A percentile compares a stretch with the other conserved stretches of the same genome.
These are phyloP conservation scores for Perkinsus chesapeaki DNA, from an alignment of 169 alveolate genomes.

Conservation along the genomic window DNA sequence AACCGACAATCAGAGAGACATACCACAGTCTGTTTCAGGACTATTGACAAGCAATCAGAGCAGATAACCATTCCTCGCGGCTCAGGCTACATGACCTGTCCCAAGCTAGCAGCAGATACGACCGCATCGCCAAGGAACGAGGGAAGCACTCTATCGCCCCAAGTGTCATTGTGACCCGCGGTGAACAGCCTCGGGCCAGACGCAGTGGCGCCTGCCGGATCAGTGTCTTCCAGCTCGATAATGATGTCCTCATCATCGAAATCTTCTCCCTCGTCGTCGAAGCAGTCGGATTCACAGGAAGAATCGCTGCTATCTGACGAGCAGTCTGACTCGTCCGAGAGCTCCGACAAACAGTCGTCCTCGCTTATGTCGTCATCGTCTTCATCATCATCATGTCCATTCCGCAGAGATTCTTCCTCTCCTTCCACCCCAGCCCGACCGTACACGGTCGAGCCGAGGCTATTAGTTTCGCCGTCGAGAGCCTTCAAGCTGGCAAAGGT, in stretches of 20 bases:
- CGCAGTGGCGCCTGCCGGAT: background rate
- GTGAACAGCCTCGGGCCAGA: background rate
- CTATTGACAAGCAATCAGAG: background rate
- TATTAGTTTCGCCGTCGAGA: background rate
- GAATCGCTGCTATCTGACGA: background rate
- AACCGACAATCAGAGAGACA: background rate
- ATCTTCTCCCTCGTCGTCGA: background rate
- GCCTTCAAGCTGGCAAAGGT: slow-evolving; percentile 3
- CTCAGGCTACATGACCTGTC: background rate
- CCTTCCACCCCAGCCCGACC: background rate
- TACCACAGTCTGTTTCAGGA: background rate
- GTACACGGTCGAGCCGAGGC: background rate
- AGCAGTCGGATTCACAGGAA: background rate
- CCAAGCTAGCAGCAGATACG: background rate
- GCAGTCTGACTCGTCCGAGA: background rate
- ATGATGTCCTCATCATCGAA: background rate
- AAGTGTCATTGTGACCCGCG: background rate
- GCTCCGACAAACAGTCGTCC: background rate
- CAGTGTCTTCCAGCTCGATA: background rate
- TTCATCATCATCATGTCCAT: background rate
- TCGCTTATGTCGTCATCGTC: background rate
- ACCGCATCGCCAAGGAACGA: background rate
- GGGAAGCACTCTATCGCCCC: background rate
- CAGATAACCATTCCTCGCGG: background rate
- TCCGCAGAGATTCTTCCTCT: background rate